Base-by-base conservation (phyloP, 139 green algal genomes). In the Nannochloris sp. region DNA sequence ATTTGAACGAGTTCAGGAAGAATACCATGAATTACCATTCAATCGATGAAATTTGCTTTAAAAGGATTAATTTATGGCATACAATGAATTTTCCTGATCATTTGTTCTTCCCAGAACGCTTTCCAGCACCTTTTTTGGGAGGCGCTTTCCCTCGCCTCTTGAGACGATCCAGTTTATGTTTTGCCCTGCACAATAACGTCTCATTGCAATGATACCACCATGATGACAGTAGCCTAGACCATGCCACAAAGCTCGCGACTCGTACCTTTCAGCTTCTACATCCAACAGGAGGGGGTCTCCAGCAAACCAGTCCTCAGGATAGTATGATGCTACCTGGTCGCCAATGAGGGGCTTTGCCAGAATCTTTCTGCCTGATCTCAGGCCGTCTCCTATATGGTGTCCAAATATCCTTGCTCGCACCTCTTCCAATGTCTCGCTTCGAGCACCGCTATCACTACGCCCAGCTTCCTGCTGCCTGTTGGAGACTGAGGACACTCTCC, bases 321-420 rank as follows among this genome's bases (percentile, higher is more conserved):
- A 89, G 58, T 74, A 89, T 8, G 19, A 62, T 21, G 66, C 57
- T 12, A 89, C 46, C 29, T 72, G 69, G 16, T 65, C 27, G 0
- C 82, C 82, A 10, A 81, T 36, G 44, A 88, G 64, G 50, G 62
- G 64, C 37, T 67, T 58, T 15, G 75, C 51, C 54, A 89, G 61
- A 14, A 89, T 58, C 64, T 89, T 89, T 24, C 79, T 67, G 7
- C 82, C 82, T 4, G 78, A 87, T 18, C 70, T 68, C 67, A 85
- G 44, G 21, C 75, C 75, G 57, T 89, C 83, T 19, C 82, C 82
- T 36, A 87, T 79, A 49, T 80, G 66, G 1, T 60, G 82, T 43
- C 82, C 82, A 62, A 89, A 89, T 12, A 89, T 89, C 19, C 77
- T 64, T 5, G 78, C 61, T 24, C 69, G 64, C 3, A 83, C 69